phyloP scores from a whole-genome alignment of 139 green algal species.

The Spirogloea muscicola region DNA sequence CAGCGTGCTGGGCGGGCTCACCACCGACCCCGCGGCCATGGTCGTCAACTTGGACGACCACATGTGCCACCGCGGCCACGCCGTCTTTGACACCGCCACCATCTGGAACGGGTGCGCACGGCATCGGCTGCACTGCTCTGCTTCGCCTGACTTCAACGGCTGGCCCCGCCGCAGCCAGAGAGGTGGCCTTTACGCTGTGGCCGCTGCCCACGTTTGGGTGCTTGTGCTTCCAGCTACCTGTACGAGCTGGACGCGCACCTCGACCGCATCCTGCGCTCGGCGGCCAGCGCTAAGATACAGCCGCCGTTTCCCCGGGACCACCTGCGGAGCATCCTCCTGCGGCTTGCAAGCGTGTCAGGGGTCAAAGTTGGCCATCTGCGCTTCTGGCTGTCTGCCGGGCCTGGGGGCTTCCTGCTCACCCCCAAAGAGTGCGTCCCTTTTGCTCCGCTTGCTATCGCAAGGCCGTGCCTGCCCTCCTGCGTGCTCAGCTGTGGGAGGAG shows the following conservation, averaged over 20 bases:
- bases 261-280: conserved; percentile 39
- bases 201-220: no score
- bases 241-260: conserved; percentile 48
- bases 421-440: no score
- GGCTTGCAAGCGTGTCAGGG: background rate
- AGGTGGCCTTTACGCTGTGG: no score
- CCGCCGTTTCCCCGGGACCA: conserved; percentile 32
- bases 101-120: conserved; percentile 12
- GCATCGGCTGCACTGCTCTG: no score
- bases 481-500: no score
- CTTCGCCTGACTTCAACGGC: no score
- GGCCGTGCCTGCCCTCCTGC: no score
- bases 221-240: conserved; percentile 24
- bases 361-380: conserved; percentile 25
- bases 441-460: no score
- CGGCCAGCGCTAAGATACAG: conserved; percentile 26
- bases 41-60: conserved; percentile 72
- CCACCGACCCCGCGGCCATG: conserved; percentile 33
- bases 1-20: conserved; percentile 20
- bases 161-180: no score
- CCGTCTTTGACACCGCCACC: conserved; percentile 70
- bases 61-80: conserved; percentile 77
- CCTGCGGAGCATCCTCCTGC: conserved; percentile 31
- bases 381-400: conserved; percentile 48
- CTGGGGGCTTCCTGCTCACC: conserved; percentile 27